A percentile compares a stretch with the other conserved stretches of the same genome.
Evolutionary conservation across 176 grass and related monocot species (phyloP).

Genomic region (Phoenix roebelenii): DNA sequence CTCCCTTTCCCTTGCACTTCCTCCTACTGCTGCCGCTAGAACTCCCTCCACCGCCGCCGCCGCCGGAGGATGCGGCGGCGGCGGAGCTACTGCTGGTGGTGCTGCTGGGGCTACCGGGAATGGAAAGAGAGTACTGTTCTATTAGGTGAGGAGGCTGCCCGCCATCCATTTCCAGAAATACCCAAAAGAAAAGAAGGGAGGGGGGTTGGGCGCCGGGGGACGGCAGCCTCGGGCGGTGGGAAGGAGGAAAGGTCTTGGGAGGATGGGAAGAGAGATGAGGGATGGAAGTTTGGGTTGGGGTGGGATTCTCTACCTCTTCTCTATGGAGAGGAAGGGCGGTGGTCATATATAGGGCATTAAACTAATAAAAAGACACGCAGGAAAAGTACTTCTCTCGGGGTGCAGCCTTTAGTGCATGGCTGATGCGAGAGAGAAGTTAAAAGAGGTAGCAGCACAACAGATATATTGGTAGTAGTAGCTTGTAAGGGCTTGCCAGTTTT

Average conservation of each 20-base stretch:
- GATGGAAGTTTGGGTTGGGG: background rate
- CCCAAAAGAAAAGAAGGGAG: conserved; percentile 11
- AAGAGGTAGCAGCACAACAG: too few relatives aligned
- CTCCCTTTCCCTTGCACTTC: conserved; percentile 46
- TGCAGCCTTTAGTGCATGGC: too few relatives aligned
- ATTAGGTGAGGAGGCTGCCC: too few relatives aligned
- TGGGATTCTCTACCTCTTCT: conserved; percentile 14
- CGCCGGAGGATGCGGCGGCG: background rate
- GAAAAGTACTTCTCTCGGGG: too few relatives aligned
- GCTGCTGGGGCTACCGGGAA: conserved; percentile 5
- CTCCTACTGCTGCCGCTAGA: conserved; percentile 9
- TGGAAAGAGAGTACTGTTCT: conserved; percentile 2
- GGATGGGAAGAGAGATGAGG: background rate
- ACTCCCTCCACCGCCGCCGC: background rate
- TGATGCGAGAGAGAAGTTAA: too few relatives aligned
- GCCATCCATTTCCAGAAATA: background rate
- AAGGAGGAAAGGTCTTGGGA: background rate
- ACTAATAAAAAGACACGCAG: too few relatives aligned
- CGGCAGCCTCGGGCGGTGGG: background rate
- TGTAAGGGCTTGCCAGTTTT: too few relatives aligned
- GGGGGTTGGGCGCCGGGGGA: conserved; percentile 10
- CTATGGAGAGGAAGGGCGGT: conserved; percentile 82
- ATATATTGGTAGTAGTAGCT: too few relatives aligned
- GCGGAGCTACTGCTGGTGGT: background rate
- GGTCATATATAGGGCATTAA: conserved; percentile 58